Conservation (phyloP, 495 filamentous ascomycete genomes). For the Pyrenopolyporus hunteri region DNA sequence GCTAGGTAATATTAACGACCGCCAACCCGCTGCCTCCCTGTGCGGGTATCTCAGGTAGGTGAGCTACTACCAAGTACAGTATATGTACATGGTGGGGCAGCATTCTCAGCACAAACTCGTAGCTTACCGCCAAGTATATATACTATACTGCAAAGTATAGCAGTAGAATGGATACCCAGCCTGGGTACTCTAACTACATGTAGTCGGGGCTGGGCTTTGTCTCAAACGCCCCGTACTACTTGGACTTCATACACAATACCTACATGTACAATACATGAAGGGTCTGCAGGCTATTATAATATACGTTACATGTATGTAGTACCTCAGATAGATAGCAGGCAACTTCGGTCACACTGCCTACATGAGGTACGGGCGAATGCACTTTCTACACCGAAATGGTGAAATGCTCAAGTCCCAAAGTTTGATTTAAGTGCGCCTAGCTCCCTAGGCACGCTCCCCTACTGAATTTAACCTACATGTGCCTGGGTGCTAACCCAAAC, state of each 20-base stretch:
- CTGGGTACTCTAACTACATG: constrained; percentile 7
- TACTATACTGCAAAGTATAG: constrained; percentile 9
- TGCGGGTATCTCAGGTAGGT: constrained; percentile 5
- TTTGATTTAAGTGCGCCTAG: too few species aligned
- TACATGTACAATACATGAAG: neutral
- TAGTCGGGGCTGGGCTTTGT: constrained; percentile 24
- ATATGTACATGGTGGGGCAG: constrained; percentile 21
- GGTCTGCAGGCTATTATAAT: too few species aligned
- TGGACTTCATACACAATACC: neutral
- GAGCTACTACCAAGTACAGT: constrained; percentile 1
- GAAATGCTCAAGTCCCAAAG: too few species aligned
- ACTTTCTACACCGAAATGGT: constrained; percentile 24
- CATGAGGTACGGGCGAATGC: constrained; percentile 1
- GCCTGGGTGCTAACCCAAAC: too few species aligned
- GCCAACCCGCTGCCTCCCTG: too few species aligned
- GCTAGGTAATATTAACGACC: constrained; percentile 35
- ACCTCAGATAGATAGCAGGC: neutral
- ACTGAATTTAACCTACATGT: too few species aligned
- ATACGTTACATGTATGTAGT: neutral
- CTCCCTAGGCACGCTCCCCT: too few species aligned
- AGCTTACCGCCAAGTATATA: constrained; percentile 5
- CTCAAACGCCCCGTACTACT: constrained; percentile 24
- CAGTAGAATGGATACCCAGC: too few species aligned
- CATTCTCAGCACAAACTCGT: too few species aligned
- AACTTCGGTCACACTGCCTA: neutral